Base-by-base conservation (phyloP, 164 flowering plant species). In the Stephania yunnanensis region DNA sequence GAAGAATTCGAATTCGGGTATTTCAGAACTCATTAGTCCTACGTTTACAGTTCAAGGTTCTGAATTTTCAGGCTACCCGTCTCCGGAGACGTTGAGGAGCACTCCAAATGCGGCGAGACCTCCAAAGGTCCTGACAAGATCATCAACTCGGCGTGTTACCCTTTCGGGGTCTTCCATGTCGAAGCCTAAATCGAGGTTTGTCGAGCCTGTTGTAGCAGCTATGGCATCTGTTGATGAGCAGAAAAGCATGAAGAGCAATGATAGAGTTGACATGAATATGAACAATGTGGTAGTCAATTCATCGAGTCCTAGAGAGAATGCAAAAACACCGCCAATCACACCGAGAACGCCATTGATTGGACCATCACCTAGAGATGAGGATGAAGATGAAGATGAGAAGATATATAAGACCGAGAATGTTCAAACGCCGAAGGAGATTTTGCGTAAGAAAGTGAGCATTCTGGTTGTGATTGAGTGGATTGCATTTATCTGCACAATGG, bases 371-470 rank as follows among this genome's bases (percentile, higher is more conserved):
- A 79, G 83, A 74, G 84, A 73, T 77, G 86, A 78, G 4, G 86
- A 79, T 17, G 89, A 86, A 12, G 92, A 89, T 17, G 89, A 86
- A 12, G 92, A 89, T 46, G 95, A 92, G 0, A 91, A 90, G 68
- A 88, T 87, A 22, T 85, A 87, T 63, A 84, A 72, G 46, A 71
- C 80, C 5, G 83, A 80, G 42, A 69, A 65, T 53, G 55, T 85
- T 15, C 75, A 69, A 7, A 22, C 76, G 11, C 36, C 25, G 25
- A 75, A 52, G 4, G 19, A 79, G 46, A 80, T 66, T 42, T 71
- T 74, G 61, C 71, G 85, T 72, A 85, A 80, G 83, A 91, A 78
- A 70, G 13, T 81, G 69, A 87, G 76, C 25, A 1, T 72, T 9
- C n/a, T 77, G 50, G 52, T 77, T n/a, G 22, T 81, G 19, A 50